These are phyloP conservation scores for Calcarisporium arbuscula DNA, from an alignment of 2,329 filamentous ascomycete genomes.

Conservation along the genomic window DNA sequence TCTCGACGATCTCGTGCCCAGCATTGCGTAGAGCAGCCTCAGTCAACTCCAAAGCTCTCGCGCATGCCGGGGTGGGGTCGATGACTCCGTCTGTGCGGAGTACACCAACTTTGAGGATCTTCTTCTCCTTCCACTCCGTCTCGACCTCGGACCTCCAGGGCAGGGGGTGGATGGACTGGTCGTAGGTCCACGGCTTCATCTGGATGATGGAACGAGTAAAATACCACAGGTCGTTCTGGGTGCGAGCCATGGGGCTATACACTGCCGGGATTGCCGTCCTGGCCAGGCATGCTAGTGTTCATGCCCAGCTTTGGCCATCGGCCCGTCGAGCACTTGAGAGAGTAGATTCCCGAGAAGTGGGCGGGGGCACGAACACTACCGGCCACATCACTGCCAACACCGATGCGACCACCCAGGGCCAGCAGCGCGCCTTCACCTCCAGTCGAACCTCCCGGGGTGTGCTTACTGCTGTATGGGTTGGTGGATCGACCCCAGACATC, in stretches of 20 bases:
- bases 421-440: constrained; percentile 79
- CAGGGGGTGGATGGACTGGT: constrained; percentile 80
- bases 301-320: constrained; percentile 84
- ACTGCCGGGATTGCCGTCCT: constrained; percentile 86
- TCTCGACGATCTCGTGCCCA: constrained; percentile 68
- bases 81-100: constrained; percentile 77
- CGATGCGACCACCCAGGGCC: constrained; percentile 77
- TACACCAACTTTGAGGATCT: constrained; percentile 65
- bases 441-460: constrained; percentile 85
- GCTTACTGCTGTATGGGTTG: constrained; percentile 78
- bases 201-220: constrained; percentile 72
- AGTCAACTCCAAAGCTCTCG: constrained; percentile 65
- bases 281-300: constrained; percentile 83
- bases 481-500: constrained; percentile 74
- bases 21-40: constrained; percentile 61
- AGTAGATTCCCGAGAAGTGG: constrained; percentile 86
- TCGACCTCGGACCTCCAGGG: constrained; percentile 63
- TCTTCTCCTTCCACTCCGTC: constrained; percentile 52
- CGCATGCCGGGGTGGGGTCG: constrained; percentile 78
- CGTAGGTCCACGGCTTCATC: constrained; percentile 86
- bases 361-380: constrained; percentile 83
- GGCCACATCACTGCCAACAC: constrained; percentile 85
- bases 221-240: constrained; percentile 74
- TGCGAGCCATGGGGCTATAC: constrained; percentile 88
- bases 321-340: constrained; percentile 78